These are phyloP conservation scores for Pseudoperonospora humuli DNA, from an alignment of 352 stramenopile genomes.

Conservation along the genomic window DNA sequence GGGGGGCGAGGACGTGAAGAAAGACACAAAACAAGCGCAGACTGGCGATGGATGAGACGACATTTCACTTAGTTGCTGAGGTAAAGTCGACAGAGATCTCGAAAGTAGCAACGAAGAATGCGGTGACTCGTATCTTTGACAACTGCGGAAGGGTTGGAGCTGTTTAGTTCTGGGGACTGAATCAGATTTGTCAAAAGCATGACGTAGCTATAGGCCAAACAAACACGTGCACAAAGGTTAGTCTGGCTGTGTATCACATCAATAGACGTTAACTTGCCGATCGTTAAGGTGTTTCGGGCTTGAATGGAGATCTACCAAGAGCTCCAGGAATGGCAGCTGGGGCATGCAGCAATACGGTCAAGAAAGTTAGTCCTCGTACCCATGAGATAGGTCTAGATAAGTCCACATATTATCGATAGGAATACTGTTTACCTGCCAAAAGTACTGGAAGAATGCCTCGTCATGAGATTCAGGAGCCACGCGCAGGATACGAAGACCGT, in stretches of 20 bases:
- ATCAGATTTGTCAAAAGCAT: conserved; percentile 75
- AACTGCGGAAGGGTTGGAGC: conserved; percentile 53
- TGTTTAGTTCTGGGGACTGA: conserved; percentile 77
- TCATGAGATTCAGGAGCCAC: conserved; percentile 63
- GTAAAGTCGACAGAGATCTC: conserved; percentile 62
- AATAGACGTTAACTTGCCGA: too few relatives aligned
- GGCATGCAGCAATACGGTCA: background rate
- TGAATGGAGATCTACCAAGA: conserved; percentile 71
- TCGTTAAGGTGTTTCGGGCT: conserved; percentile 62
- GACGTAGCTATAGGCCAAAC: conserved; percentile 34
- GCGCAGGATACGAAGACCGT: conserved; percentile 72
- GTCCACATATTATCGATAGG: background rate
- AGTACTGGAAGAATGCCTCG: conserved; percentile 78
- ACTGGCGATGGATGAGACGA: too few relatives aligned
- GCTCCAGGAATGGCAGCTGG: conserved; percentile 70
- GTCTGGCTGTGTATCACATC: too few relatives aligned
- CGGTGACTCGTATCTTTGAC: conserved; percentile 68
- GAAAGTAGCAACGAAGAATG: conserved; percentile 77
- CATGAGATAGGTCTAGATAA: too few relatives aligned
- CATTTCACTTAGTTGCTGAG: conserved; percentile 27
- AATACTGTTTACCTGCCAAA: conserved; percentile 56
- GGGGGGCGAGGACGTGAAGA: too few relatives aligned
- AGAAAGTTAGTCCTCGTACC: conserved; percentile 2
- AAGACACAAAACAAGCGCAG: too few relatives aligned
- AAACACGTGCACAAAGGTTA: background rate